Conservation (phyloP, 257 asterid genomes). For the Solanum habrochaites region DNA sequence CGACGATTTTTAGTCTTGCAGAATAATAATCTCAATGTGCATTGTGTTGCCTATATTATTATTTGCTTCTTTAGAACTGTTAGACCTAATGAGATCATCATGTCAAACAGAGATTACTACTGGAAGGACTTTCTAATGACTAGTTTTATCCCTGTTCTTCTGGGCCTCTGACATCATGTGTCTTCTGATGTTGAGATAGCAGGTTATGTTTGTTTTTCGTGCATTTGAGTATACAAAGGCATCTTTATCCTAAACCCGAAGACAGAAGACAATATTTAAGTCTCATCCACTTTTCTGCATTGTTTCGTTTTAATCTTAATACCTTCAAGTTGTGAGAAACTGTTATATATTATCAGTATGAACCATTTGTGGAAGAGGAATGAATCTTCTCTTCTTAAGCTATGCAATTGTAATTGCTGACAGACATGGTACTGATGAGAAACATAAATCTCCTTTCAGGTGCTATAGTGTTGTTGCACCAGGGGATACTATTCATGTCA, state of each 20-base stretch:
- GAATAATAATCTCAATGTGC: not conserved
- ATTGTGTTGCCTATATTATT: not conserved
- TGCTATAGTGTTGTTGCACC: conserved; percentile 72
- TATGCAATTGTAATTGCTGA: not conserved
- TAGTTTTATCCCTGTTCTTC: not conserved
- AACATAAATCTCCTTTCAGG: conserved; percentile 30
- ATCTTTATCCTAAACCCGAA: not conserved
- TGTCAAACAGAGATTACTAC: not conserved
- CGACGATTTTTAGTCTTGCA: not conserved
- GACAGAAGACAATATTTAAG: not conserved
- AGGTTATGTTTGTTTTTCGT: not conserved
- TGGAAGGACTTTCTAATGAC: not conserved
- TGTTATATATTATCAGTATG: not conserved
- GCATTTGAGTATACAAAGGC: not conserved
- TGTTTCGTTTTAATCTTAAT: not conserved
- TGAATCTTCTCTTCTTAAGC: not conserved
- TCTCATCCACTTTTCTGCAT: not conserved
- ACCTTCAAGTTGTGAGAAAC: not conserved
- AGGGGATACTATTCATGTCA: conserved; percentile 74
- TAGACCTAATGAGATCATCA: not conserved
- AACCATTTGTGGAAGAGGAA: not conserved
- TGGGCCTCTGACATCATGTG: not conserved
- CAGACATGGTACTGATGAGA: not conserved
- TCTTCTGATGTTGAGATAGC: not conserved
- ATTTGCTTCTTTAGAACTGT: not conserved